A percentile compares a stretch with the other conserved stretches of the same genome.
These are phyloP conservation scores for Fusarium devonianum DNA, from an alignment of 2,329 filamentous ascomycete species.

Conservation along the genomic window DNA sequence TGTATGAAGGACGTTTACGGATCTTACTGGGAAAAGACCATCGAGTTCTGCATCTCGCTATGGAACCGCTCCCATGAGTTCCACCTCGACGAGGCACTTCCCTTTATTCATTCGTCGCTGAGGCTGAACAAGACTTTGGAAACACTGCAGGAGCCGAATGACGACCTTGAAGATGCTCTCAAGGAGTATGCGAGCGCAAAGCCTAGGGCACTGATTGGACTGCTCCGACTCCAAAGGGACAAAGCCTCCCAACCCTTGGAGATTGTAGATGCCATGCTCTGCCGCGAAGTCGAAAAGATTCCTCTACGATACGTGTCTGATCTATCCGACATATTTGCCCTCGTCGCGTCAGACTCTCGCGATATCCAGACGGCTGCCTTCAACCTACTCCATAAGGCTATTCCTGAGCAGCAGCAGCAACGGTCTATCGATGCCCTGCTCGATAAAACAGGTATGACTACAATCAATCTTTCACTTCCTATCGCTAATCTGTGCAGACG, in stretches of 20 bases:
- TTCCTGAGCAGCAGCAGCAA: constrained; percentile 80
- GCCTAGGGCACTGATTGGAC: constrained; percentile 64
- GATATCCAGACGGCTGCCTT: constrained; percentile 83
- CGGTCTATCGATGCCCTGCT: constrained; percentile 79
- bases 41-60: constrained; percentile 64
- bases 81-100: constrained; percentile 57
- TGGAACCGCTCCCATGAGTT: constrained; percentile 61
- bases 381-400: constrained; percentile 77
- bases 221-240: constrained; percentile 64
- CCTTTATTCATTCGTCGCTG: constrained; percentile 75
- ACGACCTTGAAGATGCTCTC: constrained; percentile 82
- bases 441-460: constrained; percentile 65
- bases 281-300: constrained; percentile 71
- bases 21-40: constrained; percentile 77
- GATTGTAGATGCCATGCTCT: constrained; percentile 78
- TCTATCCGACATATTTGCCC: constrained; percentile 72
- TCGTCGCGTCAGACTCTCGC: constrained; percentile 78
- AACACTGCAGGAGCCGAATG: constrained; percentile 75
- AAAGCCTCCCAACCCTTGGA: constrained; percentile 69
- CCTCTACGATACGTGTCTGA: constrained; percentile 68
- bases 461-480: accelerated
- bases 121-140: constrained; percentile 72
- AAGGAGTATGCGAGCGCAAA: constrained; percentile 64
- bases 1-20: constrained; percentile 85
- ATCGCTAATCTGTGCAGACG: constrained; percentile 51